Evolutionary conservation across 306 rosid genomes (phyloP), one percentile per base, ranked within the genome.

Genomic region (Betula pendula): DNA sequence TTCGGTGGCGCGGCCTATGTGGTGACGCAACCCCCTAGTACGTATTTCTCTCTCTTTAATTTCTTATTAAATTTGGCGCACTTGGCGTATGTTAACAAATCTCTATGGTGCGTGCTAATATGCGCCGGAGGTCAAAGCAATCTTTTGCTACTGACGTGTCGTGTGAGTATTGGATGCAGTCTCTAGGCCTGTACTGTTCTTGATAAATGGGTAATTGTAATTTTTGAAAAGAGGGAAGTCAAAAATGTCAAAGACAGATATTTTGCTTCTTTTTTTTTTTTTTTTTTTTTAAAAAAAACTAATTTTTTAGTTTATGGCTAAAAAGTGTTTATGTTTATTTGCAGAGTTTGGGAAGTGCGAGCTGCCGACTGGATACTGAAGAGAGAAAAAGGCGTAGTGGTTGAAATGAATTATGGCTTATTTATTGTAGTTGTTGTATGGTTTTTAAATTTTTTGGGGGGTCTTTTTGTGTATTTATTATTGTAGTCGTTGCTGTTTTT

Each of bases 11-110:
- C 97, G 84, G 89, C 99, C 29, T 92, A 82, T 79, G 97, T 96
- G 51, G 99, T 96, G 81, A 91, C 99, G 27, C 98, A 96, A 76
- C 89, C 80, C 81, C 99, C 99, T 0, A 92, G 99, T 96, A 66
- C 80, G 99, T 89, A 3, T 11, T 24, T 80, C 22, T 4, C 5
- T 70, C 2, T 42, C 29, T 2, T 16, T 68, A 17, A 59, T 17
- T 73, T 33, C 40, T 19, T 5, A 17, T 25, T 6, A 8, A 56
- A 7, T 3, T 5, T 29, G n/a, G 0, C 44, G 49, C 72, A 5
- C 42, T 1, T 6, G 38, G 75, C 82, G 80, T 81, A 81, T 14
- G 1, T 50, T 16, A 50, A 20, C 7, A 50, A 17, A 50, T 50
- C 14, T 38, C 0, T 0, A 5, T 1, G 8, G 49, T 45, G 15